phyloP scores from a whole-genome alignment of 192 early-diverging fungal genomes.

The Coemansia sp. region DNA sequence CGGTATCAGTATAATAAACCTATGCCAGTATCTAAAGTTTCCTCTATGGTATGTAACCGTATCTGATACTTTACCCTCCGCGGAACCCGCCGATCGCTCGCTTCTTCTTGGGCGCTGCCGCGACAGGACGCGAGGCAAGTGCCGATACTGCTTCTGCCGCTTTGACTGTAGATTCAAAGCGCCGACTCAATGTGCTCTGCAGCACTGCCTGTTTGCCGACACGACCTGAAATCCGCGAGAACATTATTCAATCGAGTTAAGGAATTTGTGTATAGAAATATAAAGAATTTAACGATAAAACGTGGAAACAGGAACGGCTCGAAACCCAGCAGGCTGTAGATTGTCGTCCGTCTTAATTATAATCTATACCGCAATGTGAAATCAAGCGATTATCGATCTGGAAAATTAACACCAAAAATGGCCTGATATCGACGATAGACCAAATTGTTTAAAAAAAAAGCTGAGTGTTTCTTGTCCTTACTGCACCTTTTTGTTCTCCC shows the following conservation, averaged over 20 bases:
- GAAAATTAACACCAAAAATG: too few relatives aligned
- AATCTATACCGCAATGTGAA: too few relatives aligned
- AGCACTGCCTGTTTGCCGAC: conserved; percentile 15
- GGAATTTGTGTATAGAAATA: background rate
- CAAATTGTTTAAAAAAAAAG: too few relatives aligned
- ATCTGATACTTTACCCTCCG: conserved; percentile 50
- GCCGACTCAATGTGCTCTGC: conserved; percentile 25
- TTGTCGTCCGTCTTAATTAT: too few relatives aligned
- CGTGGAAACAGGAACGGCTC: too few relatives aligned
- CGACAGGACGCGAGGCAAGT: conserved; percentile 23
- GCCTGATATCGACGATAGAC: too few relatives aligned
- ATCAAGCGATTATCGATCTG: too few relatives aligned
- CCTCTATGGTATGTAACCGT: background rate
- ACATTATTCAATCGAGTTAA: conserved; percentile 12
- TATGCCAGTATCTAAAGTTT: background rate
- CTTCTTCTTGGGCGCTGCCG: conserved; percentile 52
- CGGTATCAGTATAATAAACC: background rate
- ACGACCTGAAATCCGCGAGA: conserved; percentile 25
- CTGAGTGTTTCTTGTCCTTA: too few relatives aligned
- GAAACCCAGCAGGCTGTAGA: too few relatives aligned
- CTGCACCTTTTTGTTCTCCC: too few relatives aligned
- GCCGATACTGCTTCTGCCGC: conserved; percentile 29
- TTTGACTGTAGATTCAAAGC: conserved; percentile 47
- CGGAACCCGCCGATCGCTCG: conserved; percentile 61
- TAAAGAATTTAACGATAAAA: background rate